Percentiles rank a stretch among this genome's conserved stretches.
phyloP scores from a whole-genome alignment of 805 yeast genomes.

The Yarrowia deformans region DNA sequence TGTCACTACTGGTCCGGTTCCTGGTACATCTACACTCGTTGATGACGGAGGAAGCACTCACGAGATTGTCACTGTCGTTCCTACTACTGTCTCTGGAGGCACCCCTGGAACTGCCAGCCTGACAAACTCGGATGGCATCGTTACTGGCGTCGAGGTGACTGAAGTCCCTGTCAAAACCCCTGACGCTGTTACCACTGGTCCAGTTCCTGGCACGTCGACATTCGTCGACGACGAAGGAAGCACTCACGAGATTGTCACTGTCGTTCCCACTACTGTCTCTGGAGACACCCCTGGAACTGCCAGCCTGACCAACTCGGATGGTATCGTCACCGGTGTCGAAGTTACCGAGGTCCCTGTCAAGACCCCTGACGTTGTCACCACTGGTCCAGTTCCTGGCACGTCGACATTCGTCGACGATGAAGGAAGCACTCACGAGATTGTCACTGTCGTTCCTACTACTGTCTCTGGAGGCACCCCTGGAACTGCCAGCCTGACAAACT shows the following conservation, averaged over 20 bases:
- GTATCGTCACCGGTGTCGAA: neutral
- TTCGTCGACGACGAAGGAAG: neutral
- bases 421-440: neutral
- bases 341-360: neutral
- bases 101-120: neutral
- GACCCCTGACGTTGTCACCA: neutral
- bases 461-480: too few relatives aligned
- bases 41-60: neutral
- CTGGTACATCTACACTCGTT: neutral
- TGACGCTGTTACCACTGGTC: too few relatives aligned
- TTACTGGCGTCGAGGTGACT: conserved; percentile 2
- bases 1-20: too few relatives aligned
- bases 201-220: neutral
- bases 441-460: too few relatives aligned
- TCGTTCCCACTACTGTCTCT: neutral
- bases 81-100: neutral
- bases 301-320: neutral
- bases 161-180: too few relatives aligned
- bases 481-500: neutral
- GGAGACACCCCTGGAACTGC: neutral
- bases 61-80: neutral
- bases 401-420: neutral
- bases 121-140: neutral
- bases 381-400: too few relatives aligned
- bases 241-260: neutral